These are phyloP conservation scores for Corchorus olitorius DNA, from an alignment of 345 rosid species.

Conservation along the genomic window DNA sequence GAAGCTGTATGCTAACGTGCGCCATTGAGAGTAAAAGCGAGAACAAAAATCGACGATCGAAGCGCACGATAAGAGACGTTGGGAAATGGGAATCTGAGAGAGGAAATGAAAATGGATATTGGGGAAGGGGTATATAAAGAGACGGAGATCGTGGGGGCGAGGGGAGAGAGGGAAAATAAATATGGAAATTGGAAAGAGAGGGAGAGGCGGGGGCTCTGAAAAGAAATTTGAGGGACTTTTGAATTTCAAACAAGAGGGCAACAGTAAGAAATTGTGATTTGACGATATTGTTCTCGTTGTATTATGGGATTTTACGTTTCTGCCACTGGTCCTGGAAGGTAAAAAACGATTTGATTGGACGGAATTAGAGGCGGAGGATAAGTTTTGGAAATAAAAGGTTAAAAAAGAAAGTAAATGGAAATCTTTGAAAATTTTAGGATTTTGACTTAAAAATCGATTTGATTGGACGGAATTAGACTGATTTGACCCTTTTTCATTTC, in stretches of 20 bases:
- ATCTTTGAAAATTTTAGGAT: too few species aligned
- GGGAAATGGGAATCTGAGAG: not conserved
- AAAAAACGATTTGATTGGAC: too few species aligned
- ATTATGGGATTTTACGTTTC: too few species aligned
- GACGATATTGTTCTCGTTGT: not conserved
- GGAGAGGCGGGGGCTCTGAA: not conserved
- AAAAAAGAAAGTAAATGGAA: too few species aligned
- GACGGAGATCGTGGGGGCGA: not conserved
- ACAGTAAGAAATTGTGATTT: not conserved
- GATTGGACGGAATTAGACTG: too few species aligned
- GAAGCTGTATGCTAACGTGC: constrained; percentile 45
- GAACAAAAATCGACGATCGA: not conserved
- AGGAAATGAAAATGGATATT: not conserved
- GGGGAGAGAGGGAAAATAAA: not conserved
- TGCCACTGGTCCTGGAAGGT: too few species aligned
- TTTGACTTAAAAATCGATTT: too few species aligned
- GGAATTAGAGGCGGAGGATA: too few species aligned
- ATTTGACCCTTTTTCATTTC: too few species aligned
- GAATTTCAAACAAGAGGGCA: constrained; percentile 7
- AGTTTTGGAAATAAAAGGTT: too few species aligned
- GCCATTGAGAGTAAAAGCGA: constrained; percentile 31
- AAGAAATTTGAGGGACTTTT: not conserved
- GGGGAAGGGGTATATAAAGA: not conserved
- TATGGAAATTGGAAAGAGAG: not conserved
- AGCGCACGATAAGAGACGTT: not conserved